A percentile compares a stretch with the other conserved stretches of the same genome.
phyloP scores from a whole-genome alignment of 768 basidiomycete genomes.

The Podaxis sp. region DNA sequence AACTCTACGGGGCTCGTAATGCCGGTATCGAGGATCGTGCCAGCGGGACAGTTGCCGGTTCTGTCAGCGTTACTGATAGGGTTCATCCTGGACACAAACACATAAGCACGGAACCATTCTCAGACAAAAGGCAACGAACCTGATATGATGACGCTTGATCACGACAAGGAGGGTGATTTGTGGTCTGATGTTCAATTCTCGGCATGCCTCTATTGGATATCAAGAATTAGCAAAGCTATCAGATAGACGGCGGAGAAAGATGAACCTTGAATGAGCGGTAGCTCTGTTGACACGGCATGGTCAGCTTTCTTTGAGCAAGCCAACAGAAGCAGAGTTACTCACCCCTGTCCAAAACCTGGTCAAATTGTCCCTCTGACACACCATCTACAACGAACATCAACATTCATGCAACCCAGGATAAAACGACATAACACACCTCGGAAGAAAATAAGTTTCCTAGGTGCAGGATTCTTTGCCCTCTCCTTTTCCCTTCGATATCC shows the following conservation, averaged over 20 bases:
- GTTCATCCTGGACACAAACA: slow-evolving; percentile 26
- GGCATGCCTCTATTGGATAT: slow-evolving; percentile 51
- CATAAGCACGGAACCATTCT: background rate
- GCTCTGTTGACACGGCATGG: slow-evolving; percentile 33
- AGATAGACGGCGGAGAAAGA: background rate
- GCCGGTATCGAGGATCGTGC: slow-evolving; percentile 71
- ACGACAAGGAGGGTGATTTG: slow-evolving; percentile 75
- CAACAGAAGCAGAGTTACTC: slow-evolving; percentile 11
- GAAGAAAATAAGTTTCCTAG: slow-evolving; percentile 68
- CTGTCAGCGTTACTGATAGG: slow-evolving; percentile 36
- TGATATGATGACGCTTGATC: slow-evolving; percentile 71
- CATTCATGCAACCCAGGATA: slow-evolving; percentile 8
- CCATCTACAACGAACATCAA: slow-evolving; percentile 32
- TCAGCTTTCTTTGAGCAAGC: background rate
- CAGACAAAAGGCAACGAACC: slow-evolving; percentile 20
- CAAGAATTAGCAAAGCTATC: background rate
- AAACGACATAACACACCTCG: slow-evolving; percentile 40
- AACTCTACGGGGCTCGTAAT: slow-evolving; percentile 69
- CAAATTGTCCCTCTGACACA: slow-evolving; percentile 47
- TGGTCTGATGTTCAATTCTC: slow-evolving; percentile 49
- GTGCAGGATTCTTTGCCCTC: slow-evolving; percentile 32
- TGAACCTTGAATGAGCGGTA: slow-evolving; percentile 55
- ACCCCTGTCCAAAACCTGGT: slow-evolving; percentile 53
- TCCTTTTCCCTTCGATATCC: slow-evolving; percentile 46
- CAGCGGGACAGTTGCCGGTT: slow-evolving; percentile 72